Base-by-base conservation (phyloP, 345 rosid species). In the Gossypium rotundifolium region DNA sequence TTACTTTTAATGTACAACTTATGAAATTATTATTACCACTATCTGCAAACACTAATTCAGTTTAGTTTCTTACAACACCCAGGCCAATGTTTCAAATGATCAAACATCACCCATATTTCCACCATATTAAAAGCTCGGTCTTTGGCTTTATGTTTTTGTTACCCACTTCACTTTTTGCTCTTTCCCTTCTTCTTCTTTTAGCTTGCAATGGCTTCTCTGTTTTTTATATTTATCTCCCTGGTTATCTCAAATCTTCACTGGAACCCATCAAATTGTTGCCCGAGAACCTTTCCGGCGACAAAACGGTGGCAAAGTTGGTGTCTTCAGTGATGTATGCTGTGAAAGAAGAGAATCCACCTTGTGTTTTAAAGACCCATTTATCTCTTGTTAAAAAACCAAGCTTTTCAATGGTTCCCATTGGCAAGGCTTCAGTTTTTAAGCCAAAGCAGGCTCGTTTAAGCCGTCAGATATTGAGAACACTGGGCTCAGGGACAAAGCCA, bases 191-290 rank as follows among this genome's bases (percentile, higher is more conserved):
- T 70, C 75, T 91, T 64, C 91, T 92, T 70, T 72, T 92, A 27
- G 58, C 83, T 74, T 89, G 81, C 84, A 94, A 94, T 80, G 93
- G 90, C 74, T 86, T 83, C 81, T 84, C 84, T 61, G 90, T 94
- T 25, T 92, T 92, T 84, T 87, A 79, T 81, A 18, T 91, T 70
- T 80, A 76, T 64, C 71, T 87, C 74, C 87, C 87, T 57, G 20
- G 73, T 72, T 85, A 80, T 78, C 83, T 90, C 84, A 80, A 76
- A 49, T 17, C 67, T 64, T 77, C 74, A 2, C 66, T 70, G 42
- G 80, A 74, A 6, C 66, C 84, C 73, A 74, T 80, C 80, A 75
- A 17, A 54, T 55, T 72, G 42, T 65, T 75, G 49, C 75, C 85
- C 53, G 82, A 65, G 4, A 74, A 70, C 66, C 71, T 74, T 46